phyloP scores from a whole-genome alignment of 805 yeast species.

The Yueomyces sp. region DNA sequence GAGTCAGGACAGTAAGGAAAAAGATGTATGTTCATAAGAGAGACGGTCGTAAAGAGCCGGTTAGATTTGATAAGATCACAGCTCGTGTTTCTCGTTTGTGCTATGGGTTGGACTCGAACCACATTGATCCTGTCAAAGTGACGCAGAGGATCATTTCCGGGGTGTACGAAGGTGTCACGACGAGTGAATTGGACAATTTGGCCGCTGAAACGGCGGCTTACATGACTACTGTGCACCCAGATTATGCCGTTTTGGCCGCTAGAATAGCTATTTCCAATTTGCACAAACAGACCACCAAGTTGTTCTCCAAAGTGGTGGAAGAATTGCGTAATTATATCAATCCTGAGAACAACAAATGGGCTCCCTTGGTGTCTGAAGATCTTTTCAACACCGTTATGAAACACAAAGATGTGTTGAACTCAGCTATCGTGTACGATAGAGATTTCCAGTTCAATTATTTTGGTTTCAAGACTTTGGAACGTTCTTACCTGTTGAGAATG shows the following conservation, averaged over 20 bases:
- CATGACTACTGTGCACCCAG: constrained; percentile 96
- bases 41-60: constrained; percentile 90
- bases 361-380: constrained; percentile 44
- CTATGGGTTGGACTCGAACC: constrained; percentile 76
- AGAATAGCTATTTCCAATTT: constrained; percentile 84
- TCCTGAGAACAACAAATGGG: constrained; percentile 53
- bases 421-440: constrained; percentile 56
- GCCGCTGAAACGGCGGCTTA: constrained; percentile 95
- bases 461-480: constrained; percentile 78
- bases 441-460: constrained; percentile 70
- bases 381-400: constrained; percentile 48
- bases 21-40: constrained; percentile 75
- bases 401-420: constrained; percentile 49
- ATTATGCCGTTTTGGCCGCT: constrained; percentile 86
- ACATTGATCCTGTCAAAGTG: constrained; percentile 83
- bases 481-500: constrained; percentile 60
- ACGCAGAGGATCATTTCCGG: constrained; percentile 84
- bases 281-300: constrained; percentile 80
- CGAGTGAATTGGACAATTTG: constrained; percentile 59
- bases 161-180: constrained; percentile 77
- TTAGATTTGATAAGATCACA: constrained; percentile 89
- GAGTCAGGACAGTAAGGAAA: no score
- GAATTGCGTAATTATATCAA: constrained; percentile 61
- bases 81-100: constrained; percentile 85
- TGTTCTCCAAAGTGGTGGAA: constrained; percentile 57